Evolutionary conservation across 805 yeast genomes (phyloP), one percentile per base, ranked within the genome.

Genomic region (Candida vartiovaarae): DNA sequence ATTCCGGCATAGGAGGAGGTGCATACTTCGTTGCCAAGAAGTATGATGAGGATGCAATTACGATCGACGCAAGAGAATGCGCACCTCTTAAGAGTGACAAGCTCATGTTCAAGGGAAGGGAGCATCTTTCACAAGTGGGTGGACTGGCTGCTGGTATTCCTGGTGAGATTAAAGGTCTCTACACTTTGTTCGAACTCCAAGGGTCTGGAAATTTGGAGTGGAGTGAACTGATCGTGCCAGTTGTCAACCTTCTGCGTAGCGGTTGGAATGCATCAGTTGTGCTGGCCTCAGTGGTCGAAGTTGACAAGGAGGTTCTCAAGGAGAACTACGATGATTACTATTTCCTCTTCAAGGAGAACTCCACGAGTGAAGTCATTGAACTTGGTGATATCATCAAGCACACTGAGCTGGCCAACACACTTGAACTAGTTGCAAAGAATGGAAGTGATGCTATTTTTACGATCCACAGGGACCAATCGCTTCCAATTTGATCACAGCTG

Each of bases 1-100:
- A 82, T 45, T 82, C 95, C 2, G 96, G 97, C 0, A 81, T 91
- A 36, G 96, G 97, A 6, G 98, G 98, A 4, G 98, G 99, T 8
- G 87, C 84, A 0, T 88, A 76, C 54, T 82, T 84, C 36, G 74
- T 80, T 1, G 71, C 78, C 4, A 50, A 51, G 32, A 59, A 59
- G 36, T 63, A 61, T 27, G 70, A 72, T 8, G 70, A 72, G 6
- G 71, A 72, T 1, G 75, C 82, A 2, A 50, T 82, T 3, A 70
- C 82, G 28, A 77, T 90, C 35, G 95, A 91, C 63, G 95, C 93
- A 29, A 70, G 99, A 49, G 99, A 91, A 60, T 77, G 75, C 68
- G 96, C 97, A 0, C 97, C 98, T 0, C 62, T 58, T 2, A 55
- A 41, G 2, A 76, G 93, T 4, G 66, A 67, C 53, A 75, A 76